Percentiles rank a stretch among this genome's conserved stretches.
Conservation (phyloP, 148 eudicot species). For the Rhododendron simsii region DNA sequence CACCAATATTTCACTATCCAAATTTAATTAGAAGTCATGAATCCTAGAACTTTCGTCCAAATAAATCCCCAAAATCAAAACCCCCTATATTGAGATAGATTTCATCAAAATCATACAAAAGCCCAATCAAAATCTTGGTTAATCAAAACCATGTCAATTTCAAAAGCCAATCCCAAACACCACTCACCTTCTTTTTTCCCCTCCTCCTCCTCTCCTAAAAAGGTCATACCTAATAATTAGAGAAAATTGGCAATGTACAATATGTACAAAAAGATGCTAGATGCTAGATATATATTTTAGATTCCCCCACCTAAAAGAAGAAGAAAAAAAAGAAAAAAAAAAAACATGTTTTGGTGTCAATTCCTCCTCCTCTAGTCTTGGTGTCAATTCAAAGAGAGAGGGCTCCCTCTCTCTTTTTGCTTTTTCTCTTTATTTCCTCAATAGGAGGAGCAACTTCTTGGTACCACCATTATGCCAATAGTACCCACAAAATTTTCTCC, state of each 20-base stretch:
- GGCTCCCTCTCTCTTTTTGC: neutral
- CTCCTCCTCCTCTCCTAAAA: slow-evolving; percentile 14
- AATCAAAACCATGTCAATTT: slow-evolving; percentile 11
- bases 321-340: neutral
- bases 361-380: slow-evolving; percentile 8
- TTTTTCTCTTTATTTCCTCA: slow-evolving; percentile 17
- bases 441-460: slow-evolving; percentile 23
- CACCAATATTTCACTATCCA: slow-evolving; percentile 20
- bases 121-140: slow-evolving; percentile 13
- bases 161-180: neutral
- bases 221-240: slow-evolving; percentile 34
- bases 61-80: slow-evolving; percentile 1
- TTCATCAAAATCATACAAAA: neutral
- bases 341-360: slow-evolving; percentile 6
- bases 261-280: slow-evolving; percentile 24
- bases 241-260: slow-evolving; percentile 35
- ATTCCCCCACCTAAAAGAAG: slow-evolving; percentile 15
- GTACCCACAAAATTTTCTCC: slow-evolving; percentile 23
- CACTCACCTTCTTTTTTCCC: neutral
- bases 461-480: slow-evolving; percentile 10
- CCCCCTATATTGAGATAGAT: neutral
- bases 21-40: slow-evolving; percentile 9
- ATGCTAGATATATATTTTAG: slow-evolving; percentile 17
- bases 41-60: slow-evolving; percentile 12
- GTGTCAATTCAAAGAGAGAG: slow-evolving; percentile 3